These are phyloP conservation scores for Pyrenophora seminiperda DNA, from an alignment of 2,329 filamentous ascomycete species.

Conservation along the genomic window DNA sequence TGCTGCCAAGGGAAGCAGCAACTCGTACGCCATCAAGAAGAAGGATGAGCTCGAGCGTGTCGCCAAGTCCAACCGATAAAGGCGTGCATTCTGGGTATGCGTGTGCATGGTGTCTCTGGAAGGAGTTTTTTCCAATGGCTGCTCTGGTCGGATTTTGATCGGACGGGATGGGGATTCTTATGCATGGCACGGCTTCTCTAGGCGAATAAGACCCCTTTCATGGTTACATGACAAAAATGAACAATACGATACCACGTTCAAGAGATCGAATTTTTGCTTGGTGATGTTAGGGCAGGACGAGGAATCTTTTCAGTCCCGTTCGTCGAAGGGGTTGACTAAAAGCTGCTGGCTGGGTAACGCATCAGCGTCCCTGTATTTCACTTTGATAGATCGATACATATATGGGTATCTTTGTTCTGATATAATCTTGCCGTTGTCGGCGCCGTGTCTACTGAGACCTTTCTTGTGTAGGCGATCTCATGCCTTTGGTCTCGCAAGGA, in stretches of 20 bases:
- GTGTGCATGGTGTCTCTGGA: slow-evolving; percentile 41
- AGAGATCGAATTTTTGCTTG: slow-evolving; percentile 13
- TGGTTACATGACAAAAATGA: slow-evolving; percentile 50
- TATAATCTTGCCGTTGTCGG: neutral
- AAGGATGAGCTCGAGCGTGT: slow-evolving; percentile 99
- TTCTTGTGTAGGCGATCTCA: neutral
- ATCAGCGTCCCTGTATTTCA: neutral
- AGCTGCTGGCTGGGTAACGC: neutral
- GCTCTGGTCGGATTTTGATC: slow-evolving; percentile 35
- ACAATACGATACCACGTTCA: slow-evolving; percentile 30
- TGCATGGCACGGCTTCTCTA: slow-evolving; percentile 47
- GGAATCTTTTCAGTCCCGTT: neutral
- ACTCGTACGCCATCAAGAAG: slow-evolving; percentile 99
- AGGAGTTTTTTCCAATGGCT: slow-evolving; percentile 45
- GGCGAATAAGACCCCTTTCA: slow-evolving; percentile 48
- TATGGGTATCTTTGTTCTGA: slow-evolving; percentile 10
- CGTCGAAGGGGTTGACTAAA: neutral
- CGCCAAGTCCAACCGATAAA: slow-evolving; percentile 99
- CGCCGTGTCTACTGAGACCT: neutral
- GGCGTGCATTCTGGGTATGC: slow-evolving; percentile 28
- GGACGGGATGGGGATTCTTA: slow-evolving; percentile 42
- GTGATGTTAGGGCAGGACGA: slow-evolving; percentile 10
- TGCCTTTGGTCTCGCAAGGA: slow-evolving; percentile 30
- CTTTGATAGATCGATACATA: slow-evolving; percentile 1
- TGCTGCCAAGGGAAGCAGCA: slow-evolving; percentile 99